phyloP scores from a whole-genome alignment of 805 yeast species.

The Wickerhamomyces strasburgensis region DNA sequence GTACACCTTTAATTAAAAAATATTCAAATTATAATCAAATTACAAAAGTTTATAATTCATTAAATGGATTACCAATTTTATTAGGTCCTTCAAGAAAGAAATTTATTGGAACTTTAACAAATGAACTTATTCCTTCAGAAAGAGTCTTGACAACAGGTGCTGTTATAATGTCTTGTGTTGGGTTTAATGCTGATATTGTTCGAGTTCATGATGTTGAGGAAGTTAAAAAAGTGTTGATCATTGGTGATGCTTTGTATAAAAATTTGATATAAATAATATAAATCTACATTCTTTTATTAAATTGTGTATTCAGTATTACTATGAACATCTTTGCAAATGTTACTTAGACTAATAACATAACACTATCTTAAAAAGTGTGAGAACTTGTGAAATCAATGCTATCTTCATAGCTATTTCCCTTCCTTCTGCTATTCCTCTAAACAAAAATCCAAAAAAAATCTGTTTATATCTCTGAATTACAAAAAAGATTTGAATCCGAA shows the following conservation, averaged over 20 bases:
- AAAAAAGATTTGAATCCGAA: too few species aligned
- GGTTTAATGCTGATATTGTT: constrained; percentile 71
- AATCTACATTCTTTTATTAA: too few species aligned
- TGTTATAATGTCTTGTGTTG: constrained; percentile 65
- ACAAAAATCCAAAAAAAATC: too few species aligned
- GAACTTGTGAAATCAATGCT: too few species aligned
- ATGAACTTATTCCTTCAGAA: constrained; percentile 48
- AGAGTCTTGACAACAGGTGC: constrained; percentile 77
- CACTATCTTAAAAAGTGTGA: too few species aligned
- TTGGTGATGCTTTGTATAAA: constrained; percentile 74
- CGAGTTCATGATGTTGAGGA: constrained; percentile 82
- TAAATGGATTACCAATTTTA: constrained; percentile 51
- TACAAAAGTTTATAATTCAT: constrained; percentile 15
- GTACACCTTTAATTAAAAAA: constrained; percentile 40
- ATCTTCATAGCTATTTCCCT: too few species aligned
- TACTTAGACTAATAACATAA: too few species aligned
- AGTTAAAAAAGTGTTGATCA: constrained; percentile 45
- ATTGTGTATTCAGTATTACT: too few species aligned
- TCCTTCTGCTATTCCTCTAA: too few species aligned
- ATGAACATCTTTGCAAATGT: too few species aligned
- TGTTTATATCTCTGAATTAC: too few species aligned
- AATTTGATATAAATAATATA: constrained; percentile 11
- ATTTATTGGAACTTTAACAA: constrained; percentile 74
- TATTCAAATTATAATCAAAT: constrained; percentile 37
- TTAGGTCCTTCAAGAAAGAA: constrained; percentile 87